phyloP scores from a whole-genome alignment of 2,329 filamentous ascomycete species.

The Fusarium mexicanum region DNA sequence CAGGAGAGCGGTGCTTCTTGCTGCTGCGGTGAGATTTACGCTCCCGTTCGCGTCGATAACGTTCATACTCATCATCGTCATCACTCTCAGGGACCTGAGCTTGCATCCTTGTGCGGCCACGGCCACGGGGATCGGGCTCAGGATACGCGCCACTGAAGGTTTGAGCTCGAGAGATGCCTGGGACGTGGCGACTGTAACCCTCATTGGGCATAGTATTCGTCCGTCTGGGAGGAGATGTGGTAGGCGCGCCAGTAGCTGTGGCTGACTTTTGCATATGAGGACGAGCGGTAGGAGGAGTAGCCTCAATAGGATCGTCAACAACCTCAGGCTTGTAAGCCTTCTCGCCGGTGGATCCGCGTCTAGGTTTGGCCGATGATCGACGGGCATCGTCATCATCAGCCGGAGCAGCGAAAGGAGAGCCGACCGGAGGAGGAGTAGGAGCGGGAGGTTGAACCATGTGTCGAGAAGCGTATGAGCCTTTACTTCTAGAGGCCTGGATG shows the following conservation, averaged over 20 bases:
- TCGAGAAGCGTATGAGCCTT: slow-evolving; percentile 40
- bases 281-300: slow-evolving; percentile 46
- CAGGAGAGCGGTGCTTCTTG: slow-evolving; percentile 50
- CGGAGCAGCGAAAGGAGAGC: slow-evolving; percentile 43
- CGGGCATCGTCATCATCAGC: slow-evolving; percentile 48
- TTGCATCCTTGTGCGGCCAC: slow-evolving; percentile 50
- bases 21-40: slow-evolving; percentile 50
- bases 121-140: slow-evolving; percentile 48
- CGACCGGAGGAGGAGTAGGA: slow-evolving; percentile 50
- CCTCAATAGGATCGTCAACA: slow-evolving; percentile 45
- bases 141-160: slow-evolving; percentile 46
- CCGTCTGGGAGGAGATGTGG: slow-evolving; percentile 49
- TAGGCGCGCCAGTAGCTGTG: slow-evolving; percentile 38
- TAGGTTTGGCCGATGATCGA: slow-evolving; percentile 47
- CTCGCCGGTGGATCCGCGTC: slow-evolving; percentile 49
- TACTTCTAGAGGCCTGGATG: slow-evolving; percentile 47
- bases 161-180: slow-evolving; percentile 45
- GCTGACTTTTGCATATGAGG: slow-evolving; percentile 42
- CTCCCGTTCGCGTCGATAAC: slow-evolving; percentile 45
- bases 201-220: slow-evolving; percentile 51
- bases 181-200: slow-evolving; percentile 43
- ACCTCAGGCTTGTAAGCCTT: slow-evolving; percentile 49
- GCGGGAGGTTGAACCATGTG: slow-evolving; percentile 45
- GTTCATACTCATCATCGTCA: slow-evolving; percentile 48
- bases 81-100: slow-evolving; percentile 50